Evolutionary conservation across 2,329 filamentous ascomycete species (phyloP).

Genomic region (Hypoxylon sp.): DNA sequence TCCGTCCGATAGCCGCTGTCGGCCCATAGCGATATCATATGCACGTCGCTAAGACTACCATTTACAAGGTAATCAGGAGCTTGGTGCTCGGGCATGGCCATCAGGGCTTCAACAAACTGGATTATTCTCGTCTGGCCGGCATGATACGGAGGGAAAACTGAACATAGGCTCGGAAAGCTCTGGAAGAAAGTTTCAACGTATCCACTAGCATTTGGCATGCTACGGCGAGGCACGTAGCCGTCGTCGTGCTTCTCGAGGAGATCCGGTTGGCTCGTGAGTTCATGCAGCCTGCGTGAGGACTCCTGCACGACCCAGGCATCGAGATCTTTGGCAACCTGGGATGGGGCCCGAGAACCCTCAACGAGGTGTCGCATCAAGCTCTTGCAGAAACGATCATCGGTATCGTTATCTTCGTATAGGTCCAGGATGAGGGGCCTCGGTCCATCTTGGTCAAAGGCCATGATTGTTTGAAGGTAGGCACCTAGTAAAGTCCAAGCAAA

Average conservation of each 20-base stretch:
- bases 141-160: conserved; percentile 27
- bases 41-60: conserved; percentile 3
- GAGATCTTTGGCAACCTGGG: conserved; percentile 16
- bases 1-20: conserved; percentile 19
- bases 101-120: conserved; percentile 23
- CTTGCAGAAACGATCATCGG: conserved; percentile 23
- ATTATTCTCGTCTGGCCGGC: conserved; percentile 24
- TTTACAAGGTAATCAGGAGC: conserved; percentile 21
- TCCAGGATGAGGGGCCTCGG: conserved; percentile 18
- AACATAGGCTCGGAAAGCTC: conserved; percentile 27
- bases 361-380: conserved; percentile 14
- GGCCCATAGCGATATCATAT: conserved; percentile 24
- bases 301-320: conserved; percentile 29
- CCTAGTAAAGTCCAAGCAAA: background rate
- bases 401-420: conserved; percentile 19
- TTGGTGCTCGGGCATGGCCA: conserved; percentile 27
- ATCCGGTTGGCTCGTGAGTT: conserved; percentile 15
- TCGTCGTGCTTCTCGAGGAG: conserved; percentile 17
- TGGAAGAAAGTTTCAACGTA: conserved; percentile 32
- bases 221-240: conserved; percentile 7
- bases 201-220: conserved; percentile 26
- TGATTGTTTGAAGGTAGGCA: background rate
- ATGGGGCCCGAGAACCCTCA: conserved; percentile 25
- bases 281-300: conserved; percentile 20
- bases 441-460: conserved; percentile 20